Percentiles rank a stretch among this genome's conserved stretches.
Evolutionary conservation across 768 basidiomycete species (phyloP).

Genomic region (Tubosaeta sp.): DNA sequence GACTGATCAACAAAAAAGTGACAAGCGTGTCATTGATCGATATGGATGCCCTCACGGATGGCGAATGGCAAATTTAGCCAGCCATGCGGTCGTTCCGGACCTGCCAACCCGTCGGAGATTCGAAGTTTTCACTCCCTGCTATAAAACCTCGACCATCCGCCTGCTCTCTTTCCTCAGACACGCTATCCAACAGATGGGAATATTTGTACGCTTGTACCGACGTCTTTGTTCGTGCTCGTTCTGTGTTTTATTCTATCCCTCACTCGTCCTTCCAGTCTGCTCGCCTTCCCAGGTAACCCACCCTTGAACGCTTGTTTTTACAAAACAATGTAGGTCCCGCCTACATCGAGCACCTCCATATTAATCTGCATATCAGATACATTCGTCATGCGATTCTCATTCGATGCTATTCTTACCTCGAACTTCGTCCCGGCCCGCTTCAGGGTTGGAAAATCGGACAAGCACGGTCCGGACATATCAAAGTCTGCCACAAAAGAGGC

Average conservation of each 20-base stretch:
- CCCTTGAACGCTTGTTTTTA: constrained; percentile 19
- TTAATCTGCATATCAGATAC: constrained; percentile 13
- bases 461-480: constrained; percentile 25
- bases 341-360: neutral
- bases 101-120: constrained; percentile 26
- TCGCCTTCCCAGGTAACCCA: constrained; percentile 27
- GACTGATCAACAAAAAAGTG: constrained; percentile 7
- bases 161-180: constrained; percentile 11
- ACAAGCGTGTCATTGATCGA: constrained; percentile 4
- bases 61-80: constrained; percentile 23
- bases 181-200: constrained; percentile 33
- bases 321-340: constrained; percentile 11
- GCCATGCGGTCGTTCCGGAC: constrained; percentile 15
- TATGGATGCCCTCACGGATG: neutral
- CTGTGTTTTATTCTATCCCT: neutral
- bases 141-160: constrained; percentile 14
- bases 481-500: constrained; percentile 14
- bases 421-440: constrained; percentile 22
- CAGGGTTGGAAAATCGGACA: constrained; percentile 13
- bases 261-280: constrained; percentile 19
- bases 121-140: constrained; percentile 6
- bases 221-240: constrained; percentile 23
- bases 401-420: constrained; percentile 18
- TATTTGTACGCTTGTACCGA: constrained; percentile 27
- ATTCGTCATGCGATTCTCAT: constrained; percentile 21